Evolutionary conservation across 805 yeast species (phyloP).

Genomic region (Ascoidea tarda): DNA sequence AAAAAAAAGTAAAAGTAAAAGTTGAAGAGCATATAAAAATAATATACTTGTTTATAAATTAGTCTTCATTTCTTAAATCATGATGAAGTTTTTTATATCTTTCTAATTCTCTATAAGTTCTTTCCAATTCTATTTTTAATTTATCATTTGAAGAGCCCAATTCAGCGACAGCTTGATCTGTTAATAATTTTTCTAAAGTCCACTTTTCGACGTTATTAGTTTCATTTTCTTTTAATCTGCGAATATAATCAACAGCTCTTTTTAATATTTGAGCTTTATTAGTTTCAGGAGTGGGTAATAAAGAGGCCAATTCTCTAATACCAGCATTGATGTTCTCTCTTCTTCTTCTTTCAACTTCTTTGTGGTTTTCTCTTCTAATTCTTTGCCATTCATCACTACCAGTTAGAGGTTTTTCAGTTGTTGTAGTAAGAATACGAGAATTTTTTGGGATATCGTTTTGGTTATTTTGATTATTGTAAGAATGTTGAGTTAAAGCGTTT

Average conservation of each 20-base stretch:
- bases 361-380: conserved; percentile 79
- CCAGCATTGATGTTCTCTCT: conserved; percentile 81
- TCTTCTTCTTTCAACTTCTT: conserved; percentile 89
- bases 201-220: conserved; percentile 83
- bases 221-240: conserved; percentile 81
- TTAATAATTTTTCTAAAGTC: conserved; percentile 83
- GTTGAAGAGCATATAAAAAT: too few relatives aligned
- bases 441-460: background rate
- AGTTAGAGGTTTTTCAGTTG: conserved; percentile 26
- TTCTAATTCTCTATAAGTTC: conserved; percentile 86
- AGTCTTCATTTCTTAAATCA: too few relatives aligned
- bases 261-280: conserved; percentile 88
- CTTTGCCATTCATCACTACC: conserved; percentile 81
- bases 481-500: conserved; percentile 1
- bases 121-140: conserved; percentile 74
- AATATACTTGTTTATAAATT: too few relatives aligned
- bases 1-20: too few relatives aligned
- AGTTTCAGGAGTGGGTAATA: conserved; percentile 72
- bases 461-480: conserved; percentile 6
- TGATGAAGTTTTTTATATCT: conserved; percentile 41
- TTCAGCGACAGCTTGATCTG: conserved; percentile 85
- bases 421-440: conserved; percentile 6
- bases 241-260: conserved; percentile 83
- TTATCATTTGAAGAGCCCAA: conserved; percentile 76
- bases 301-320: conserved; percentile 59